phyloP scores from a whole-genome alignment of 1,284 basidiomycete genomes.

The Hymenochaete sp. region DNA sequence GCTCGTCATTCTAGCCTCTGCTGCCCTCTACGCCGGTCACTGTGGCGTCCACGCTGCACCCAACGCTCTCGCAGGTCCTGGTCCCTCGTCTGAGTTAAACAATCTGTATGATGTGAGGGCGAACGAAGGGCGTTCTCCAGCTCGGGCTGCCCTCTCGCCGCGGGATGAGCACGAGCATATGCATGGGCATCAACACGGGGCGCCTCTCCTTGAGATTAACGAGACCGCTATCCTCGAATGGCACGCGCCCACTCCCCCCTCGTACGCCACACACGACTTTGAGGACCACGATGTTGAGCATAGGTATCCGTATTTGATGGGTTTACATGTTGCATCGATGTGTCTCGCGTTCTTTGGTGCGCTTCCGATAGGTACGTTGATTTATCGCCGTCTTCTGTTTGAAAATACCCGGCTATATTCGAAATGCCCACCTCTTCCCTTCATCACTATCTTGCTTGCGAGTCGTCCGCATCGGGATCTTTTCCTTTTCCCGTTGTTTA shows the following conservation, averaged over 20 bases:
- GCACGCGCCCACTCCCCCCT: conserved; percentile 63
- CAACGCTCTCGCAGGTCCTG: too few species aligned
- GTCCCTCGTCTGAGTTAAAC: too few species aligned
- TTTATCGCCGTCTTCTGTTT: conserved; percentile 18
- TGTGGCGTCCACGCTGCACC: too few species aligned
- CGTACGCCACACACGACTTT: conserved; percentile 72
- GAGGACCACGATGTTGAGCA: conserved; percentile 40
- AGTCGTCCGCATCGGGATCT: too few species aligned
- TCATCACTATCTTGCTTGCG: too few species aligned
- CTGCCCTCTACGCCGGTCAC: too few species aligned
- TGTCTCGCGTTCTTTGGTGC: conserved; percentile 66
- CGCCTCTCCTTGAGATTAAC: conserved; percentile 55
- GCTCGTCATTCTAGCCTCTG: too few species aligned
- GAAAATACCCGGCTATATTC: too few species aligned
- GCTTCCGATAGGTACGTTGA: conserved; percentile 58
- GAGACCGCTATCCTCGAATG: conserved; percentile 58
- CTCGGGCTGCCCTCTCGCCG: background rate
- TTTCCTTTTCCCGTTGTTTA: too few species aligned
- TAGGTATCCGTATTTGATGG: conserved; percentile 54
- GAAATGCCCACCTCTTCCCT: too few species aligned
- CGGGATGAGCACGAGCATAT: conserved; percentile 14
- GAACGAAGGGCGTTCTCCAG: too few species aligned
- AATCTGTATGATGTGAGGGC: too few species aligned
- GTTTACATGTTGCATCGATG: conserved; percentile 61
- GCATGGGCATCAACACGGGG: conserved; percentile 24